Percentiles rank a stretch among this genome's conserved stretches.
These are phyloP conservation scores for Moricandia arvensis DNA, from an alignment of 345 rosid genomes.

Conservation along the genomic window DNA sequence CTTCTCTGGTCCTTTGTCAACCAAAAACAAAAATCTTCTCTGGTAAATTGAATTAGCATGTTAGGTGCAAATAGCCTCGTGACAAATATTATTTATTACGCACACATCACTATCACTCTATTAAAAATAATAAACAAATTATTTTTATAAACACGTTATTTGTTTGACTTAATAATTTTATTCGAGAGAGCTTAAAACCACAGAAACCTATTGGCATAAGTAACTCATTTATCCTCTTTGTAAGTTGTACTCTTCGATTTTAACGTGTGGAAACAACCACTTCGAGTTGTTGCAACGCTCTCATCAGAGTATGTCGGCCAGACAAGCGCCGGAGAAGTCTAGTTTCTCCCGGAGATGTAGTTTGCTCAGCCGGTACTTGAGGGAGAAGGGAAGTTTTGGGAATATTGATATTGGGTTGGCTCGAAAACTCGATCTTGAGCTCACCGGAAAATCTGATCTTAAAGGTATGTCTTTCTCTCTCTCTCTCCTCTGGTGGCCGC, in stretches of 20 bases:
- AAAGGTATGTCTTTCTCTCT: conserved; percentile 15
- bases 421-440: conserved; percentile 35
- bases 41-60: neutral
- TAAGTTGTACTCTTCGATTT: neutral
- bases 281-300: neutral
- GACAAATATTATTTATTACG: neutral
- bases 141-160: conserved; percentile 22
- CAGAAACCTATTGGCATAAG: conserved; percentile 4
- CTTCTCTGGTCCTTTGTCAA: neutral
- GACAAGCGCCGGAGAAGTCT: conserved; percentile 46
- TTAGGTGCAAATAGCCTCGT: neutral
- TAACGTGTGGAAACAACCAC: neutral
- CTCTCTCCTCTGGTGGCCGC: conserved; percentile 1
- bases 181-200: conserved; percentile 16
- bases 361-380: conserved; percentile 68
- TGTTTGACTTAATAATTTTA: neutral
- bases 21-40: neutral
- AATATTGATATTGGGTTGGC: conserved; percentile 41
- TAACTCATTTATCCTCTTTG: neutral
- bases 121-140: neutral
- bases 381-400: conserved; percentile 55
- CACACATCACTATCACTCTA: conserved; percentile 5
- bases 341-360: conserved; percentile 58
- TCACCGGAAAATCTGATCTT: conserved; percentile 38
- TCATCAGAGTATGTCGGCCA: conserved; percentile 23